Evolutionary conservation across 2,329 filamentous ascomycete genomes (phyloP).

Genomic region (Aspergillus fructus): DNA sequence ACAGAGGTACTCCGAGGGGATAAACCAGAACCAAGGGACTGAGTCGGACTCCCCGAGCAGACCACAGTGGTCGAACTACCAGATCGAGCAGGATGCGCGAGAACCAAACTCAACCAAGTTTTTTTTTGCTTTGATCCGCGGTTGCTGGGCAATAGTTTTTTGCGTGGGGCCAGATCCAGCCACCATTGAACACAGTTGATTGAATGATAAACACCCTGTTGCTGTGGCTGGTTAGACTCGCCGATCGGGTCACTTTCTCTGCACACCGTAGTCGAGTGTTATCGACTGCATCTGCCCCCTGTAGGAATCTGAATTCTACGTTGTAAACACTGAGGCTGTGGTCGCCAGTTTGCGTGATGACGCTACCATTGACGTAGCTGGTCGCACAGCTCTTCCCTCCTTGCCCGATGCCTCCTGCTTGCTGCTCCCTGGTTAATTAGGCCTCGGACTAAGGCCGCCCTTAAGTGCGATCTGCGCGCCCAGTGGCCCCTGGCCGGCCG

Average conservation of each 20-base stretch:
- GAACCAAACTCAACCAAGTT: too few species aligned
- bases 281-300: too few species aligned
- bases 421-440: too few species aligned
- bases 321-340: too few species aligned
- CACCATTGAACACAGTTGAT: not conserved
- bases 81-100: not conserved
- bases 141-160: constrained; percentile 1
- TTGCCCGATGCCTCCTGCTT: not conserved
- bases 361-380: not conserved
- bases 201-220: not conserved
- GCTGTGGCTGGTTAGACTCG: not conserved
- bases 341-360: not conserved
- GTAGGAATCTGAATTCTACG: too few species aligned
- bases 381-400: not conserved
- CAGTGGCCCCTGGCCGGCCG: not conserved
- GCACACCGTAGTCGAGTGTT: too few species aligned
- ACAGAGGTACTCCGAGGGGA: too few species aligned
- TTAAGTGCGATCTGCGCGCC: not conserved
- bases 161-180: not conserved
- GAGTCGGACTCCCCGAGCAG: not conserved
- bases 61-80: not conserved
- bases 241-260: not conserved
- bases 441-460: too few species aligned
- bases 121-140: not conserved
- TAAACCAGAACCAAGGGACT: too few species aligned